Evolutionary conservation across 441 rosid genomes (phyloP), one percentile per base, ranked within the genome.

Genomic region (Jatropha multifida): DNA sequence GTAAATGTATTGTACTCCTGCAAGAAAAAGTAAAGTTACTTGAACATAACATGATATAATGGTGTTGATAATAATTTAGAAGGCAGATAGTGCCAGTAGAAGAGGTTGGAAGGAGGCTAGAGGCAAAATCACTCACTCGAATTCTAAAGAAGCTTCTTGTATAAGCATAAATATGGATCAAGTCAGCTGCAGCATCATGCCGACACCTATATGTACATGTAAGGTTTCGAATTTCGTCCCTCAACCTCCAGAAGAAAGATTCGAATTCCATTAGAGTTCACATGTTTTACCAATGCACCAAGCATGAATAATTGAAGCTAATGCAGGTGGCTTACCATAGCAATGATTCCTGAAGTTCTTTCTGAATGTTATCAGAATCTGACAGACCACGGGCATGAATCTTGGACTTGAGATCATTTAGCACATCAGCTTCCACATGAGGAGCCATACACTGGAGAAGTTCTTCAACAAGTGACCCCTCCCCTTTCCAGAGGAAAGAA

Each of bases 181-280:
- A 88, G 87, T 96, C 99, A 78, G 99, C 99, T 59, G 99, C 98
- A 73, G 99, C 99, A 77, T 96, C 99, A 74, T 96, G 89, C 80
- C 98, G 93, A 75, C 98, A 93, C 85, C 90, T 94, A 84, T 91
- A 88, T 64, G 97, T 88, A 85, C 98, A 96, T 11, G 95, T 93
- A 74, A 96, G 95, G 81, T 85, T 85, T 49, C 97, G 89, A 55
- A 94, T 79, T 86, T 93, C 99, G 67, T 96, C 98, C 81, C 98
- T 90, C 95, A 96, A 87, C 98, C 99, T 96, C 84, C 68, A 82
- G 64, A 78, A 76, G 32, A 38, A 49, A 61, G 26, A 74, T 27
- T 42, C 41, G 60, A 11, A 20, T 46, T 59, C 41, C n/a, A 23
- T 32, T 7, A 15, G 38, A 66, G 8, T 66, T 64, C 44, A 59